Evolutionary conservation across 208 protist genomes (phyloP), one percentile per base, ranked within the genome.

Genomic region (Leishmania lainsoni): DNA sequence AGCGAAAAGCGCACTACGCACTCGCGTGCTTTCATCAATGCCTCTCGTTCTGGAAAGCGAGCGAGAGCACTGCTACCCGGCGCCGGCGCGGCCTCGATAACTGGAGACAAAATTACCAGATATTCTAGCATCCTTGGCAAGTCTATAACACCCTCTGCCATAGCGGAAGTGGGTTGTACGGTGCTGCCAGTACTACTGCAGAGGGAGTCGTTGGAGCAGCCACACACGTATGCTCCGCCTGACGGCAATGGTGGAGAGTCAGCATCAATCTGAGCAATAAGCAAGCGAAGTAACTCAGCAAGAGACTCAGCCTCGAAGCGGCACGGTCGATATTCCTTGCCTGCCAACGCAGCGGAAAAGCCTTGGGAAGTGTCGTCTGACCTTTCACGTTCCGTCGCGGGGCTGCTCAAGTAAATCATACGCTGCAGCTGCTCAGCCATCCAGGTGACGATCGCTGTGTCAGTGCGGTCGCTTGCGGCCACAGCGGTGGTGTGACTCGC

Each of bases 381-480:
- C 6, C 45, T 42, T 29, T 49, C 68, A 32, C 51, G 6, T 10
- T 56, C 71, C 49, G 49, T 0, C 17, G 49, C 6, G 71, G 29
- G 49, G 14, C 14, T n/a, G 65, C 61, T 72, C 45, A 72, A 45
- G 49, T 14, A 17, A 26, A 61, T 17, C 2, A 56, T 63, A 49
- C 22, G 32, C 61, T 48, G 54, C 63, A 85, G 42, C 3, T 22
- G 35, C 12, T 52, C 68, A 42, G 69, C 69, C 81, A 81, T 65
- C 81, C 81, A 85, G 42, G 48, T 29, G 54, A 81, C 14, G 14
- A 85, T n/a, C 22, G 42, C 61, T n/a, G 51, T 39, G 42, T 85
- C 81, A 5, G 81, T 85, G 61, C 49, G 17, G 17, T 83, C 79
- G 39, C 48, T 39, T 42, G 49, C 71, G 5, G 6, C 45, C 6